A percentile compares a stretch with the other conserved stretches of the same genome.
Evolutionary conservation across 352 stramenopile genomes (phyloP).

Genomic region (Pythium pyrilobum): DNA sequence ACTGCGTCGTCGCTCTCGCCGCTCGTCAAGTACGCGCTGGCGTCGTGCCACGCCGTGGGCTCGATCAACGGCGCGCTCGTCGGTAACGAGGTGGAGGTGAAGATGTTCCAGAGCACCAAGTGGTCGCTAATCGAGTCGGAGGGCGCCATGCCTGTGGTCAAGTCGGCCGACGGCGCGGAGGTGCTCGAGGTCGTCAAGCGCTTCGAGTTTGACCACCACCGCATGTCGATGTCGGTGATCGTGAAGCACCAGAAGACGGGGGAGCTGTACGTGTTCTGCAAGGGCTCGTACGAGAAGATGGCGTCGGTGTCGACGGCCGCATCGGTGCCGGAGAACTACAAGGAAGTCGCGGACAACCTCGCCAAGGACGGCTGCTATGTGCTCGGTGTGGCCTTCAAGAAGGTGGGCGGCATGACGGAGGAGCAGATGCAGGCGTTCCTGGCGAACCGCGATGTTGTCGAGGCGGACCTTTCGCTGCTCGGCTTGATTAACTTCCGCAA

Average conservation of each 20-base stretch:
- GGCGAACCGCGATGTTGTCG: constrained; percentile 59
- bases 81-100: constrained; percentile 86
- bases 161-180: constrained; percentile 34
- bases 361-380: constrained; percentile 87
- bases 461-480: constrained; percentile 63
- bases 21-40: constrained; percentile 65
- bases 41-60: constrained; percentile 80
- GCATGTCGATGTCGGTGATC: constrained; percentile 90
- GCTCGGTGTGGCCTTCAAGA: constrained; percentile 73
- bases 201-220: constrained; percentile 90
- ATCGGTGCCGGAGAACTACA: constrained; percentile 70
- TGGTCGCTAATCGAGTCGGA: constrained; percentile 54
- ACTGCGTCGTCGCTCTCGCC: constrained; percentile 31
- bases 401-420: constrained; percentile 20
- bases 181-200: constrained; percentile 79
- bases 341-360: constrained; percentile 40
- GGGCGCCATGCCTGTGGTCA: constrained; percentile 18
- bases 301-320: constrained; percentile 38
- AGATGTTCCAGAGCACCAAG: constrained; percentile 77
- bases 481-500: constrained; percentile 91
- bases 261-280: constrained; percentile 78
- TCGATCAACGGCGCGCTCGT: constrained; percentile 66
- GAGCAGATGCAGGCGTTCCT: constrained; percentile 11
- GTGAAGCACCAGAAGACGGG: constrained; percentile 55
- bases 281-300: constrained; percentile 89